These are phyloP conservation scores for Candida maris DNA, from an alignment of 805 yeast species.

Conservation along the genomic window DNA sequence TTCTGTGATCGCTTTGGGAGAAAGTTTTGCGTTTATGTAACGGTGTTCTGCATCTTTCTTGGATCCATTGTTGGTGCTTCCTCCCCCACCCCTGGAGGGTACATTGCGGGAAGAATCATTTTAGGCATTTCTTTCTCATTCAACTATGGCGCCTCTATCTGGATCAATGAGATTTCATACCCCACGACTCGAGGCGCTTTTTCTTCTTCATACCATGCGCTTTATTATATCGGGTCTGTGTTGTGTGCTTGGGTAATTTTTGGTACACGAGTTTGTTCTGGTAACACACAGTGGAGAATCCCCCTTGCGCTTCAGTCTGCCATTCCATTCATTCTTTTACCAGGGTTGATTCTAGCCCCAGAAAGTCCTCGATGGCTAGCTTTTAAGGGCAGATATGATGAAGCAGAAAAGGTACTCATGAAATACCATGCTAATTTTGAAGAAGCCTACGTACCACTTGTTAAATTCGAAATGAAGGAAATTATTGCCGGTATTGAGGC, in stretches of 20 bases:
- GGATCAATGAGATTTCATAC: conserved; percentile 32
- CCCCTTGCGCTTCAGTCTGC: conserved; percentile 39
- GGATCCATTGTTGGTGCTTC: conserved; percentile 19
- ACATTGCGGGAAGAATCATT: conserved; percentile 16
- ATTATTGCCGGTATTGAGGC: conserved; percentile 31
- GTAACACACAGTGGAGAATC: conserved; percentile 34
- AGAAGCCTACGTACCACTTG: conserved; percentile 28
- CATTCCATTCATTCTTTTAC: conserved; percentile 33
- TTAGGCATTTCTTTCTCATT: conserved; percentile 16
- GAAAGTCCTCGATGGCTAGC: conserved; percentile 37
- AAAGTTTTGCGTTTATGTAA: conserved; percentile 10
- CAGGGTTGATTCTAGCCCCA: conserved; percentile 31
- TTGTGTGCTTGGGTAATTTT: conserved; percentile 42
- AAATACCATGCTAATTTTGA: conserved; percentile 36
- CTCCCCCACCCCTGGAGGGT: conserved; percentile 15
- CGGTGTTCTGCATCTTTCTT: conserved; percentile 11
- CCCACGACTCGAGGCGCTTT: conserved; percentile 32
- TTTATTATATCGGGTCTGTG: conserved; percentile 40
- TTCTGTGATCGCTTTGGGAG: conserved; percentile 18
- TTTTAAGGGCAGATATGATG: conserved; percentile 29
- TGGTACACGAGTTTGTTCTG: conserved; percentile 33
- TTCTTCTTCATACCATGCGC: conserved; percentile 36
- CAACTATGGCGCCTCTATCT: conserved; percentile 16
- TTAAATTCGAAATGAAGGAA: conserved; percentile 34
- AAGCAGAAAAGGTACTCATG: conserved; percentile 31